These are phyloP conservation scores for Eragrostis tef DNA, from an alignment of 202 grass and related monocot genomes.

Conservation along the genomic window DNA sequence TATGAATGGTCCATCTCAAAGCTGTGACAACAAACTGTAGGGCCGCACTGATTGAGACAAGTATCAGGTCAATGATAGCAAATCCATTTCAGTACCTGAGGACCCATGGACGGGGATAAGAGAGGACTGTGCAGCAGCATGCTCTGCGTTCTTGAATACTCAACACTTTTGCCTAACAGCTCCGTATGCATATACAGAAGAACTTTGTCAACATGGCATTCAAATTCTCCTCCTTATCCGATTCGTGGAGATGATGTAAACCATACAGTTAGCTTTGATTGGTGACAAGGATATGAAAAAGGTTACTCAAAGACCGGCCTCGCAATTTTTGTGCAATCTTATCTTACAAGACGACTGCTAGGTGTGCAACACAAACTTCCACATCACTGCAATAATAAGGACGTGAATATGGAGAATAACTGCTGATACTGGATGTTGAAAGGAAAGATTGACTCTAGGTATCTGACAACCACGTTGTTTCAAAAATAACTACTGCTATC, in stretches of 20 bases:
- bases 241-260: constrained; percentile 15
- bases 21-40: constrained; percentile 43
- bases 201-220: constrained; percentile 28
- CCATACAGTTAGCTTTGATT: constrained; percentile 29
- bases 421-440: not conserved
- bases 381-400: constrained; percentile 1
- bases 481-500: not conserved
- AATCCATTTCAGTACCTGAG: constrained; percentile 39
- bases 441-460: not conserved
- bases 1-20: constrained; percentile 45
- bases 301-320: constrained; percentile 15
- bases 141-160: constrained; percentile 38
- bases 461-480: not conserved
- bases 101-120: constrained; percentile 43
- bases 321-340: constrained; percentile 9
- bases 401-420: not conserved
- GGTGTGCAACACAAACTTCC: constrained; percentile 25
- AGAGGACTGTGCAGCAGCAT: constrained; percentile 2
- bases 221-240: constrained; percentile 42
- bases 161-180: not conserved
- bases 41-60: constrained; percentile 43
- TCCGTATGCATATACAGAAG: not conserved
- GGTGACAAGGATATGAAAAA: constrained; percentile 20
- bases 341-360: constrained; percentile 38
- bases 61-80: constrained; percentile 39